Evolutionary conservation across 495 filamentous ascomycete species (phyloP), one percentile per base, ranked within the genome.

Genomic region (Lindgomyces ingoldianus): DNA sequence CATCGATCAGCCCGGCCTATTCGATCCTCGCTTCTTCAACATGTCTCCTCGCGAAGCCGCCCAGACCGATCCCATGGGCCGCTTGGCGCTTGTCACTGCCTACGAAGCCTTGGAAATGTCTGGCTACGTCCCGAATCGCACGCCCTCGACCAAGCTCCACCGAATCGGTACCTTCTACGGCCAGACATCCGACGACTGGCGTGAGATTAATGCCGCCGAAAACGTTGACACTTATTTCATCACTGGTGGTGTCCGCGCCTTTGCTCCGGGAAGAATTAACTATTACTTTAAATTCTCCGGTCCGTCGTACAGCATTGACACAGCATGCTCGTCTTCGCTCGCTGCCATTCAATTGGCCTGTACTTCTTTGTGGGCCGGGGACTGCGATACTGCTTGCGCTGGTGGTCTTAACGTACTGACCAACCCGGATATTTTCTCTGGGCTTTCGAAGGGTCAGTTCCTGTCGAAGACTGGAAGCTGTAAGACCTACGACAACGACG

Each of bases 201-300:
- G 89, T 75, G 93, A 96, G 67, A 89, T 95, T 65, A 95, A 95
- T 74, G 90, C 89, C 49, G 88, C 89, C 16, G 87, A 97, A 69
- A 90, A 96, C 61, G 87, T 96, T 58, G 92, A 96, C 73, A 96
- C 91, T 0, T 96, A 96, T 73, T 96, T 87, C 77, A 96, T 96
- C 71, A 91, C 92, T 0, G 92, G 92, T 49, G 92, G 89, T 69
- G 88, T 93, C 18, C 84, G 91, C 44, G 91, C 92, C 16, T 96
- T 96, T 62, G 88, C 87, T 1, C 91, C 93, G 0, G 93, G 92
- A 2, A 83, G 92, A 29, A 93, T 96, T 72, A 96, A 94, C 69
- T 89, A 89, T 70, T 89, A 90, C 70, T 91, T 96, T 73, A 91
- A 91, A 55, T 95, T 96, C 73, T 88, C 85, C 64, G 92, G 92